Conservation (phyloP, 129 eudicot species). For the Helianthus tuberosus region DNA sequence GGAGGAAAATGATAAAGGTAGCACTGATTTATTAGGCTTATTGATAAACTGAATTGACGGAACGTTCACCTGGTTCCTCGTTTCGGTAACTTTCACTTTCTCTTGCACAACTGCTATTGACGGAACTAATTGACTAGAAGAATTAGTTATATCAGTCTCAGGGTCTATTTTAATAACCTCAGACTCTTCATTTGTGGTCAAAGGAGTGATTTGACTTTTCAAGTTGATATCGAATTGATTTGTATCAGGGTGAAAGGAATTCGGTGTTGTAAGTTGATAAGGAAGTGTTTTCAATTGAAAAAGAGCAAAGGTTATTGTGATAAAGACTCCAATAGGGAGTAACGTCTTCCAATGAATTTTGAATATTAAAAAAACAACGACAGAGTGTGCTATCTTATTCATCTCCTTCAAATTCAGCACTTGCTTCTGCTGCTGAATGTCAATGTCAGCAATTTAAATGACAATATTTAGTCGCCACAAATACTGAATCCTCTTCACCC, state of each 20-base stretch:
- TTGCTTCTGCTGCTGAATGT: constrained; percentile 26
- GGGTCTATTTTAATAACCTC: constrained; percentile 30
- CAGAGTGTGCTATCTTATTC: constrained; percentile 43
- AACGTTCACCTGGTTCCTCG: constrained; percentile 33
- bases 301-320: constrained; percentile 47
- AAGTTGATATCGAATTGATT: constrained; percentile 37
- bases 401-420: constrained; percentile 44
- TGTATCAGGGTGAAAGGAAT: constrained; percentile 35
- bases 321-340: constrained; percentile 46
- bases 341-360: constrained; percentile 61
- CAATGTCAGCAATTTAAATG: constrained; percentile 7
- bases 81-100: constrained; percentile 29
- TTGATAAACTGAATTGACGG: constrained; percentile 19
- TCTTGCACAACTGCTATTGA: constrained; percentile 33
- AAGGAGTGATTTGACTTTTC: constrained; percentile 30
- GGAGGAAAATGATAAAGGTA: constrained; percentile 34
- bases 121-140: constrained; percentile 40
- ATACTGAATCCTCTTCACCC: constrained; percentile 23
- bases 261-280: constrained; percentile 47
- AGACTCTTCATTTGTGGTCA: constrained; percentile 27
- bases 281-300: constrained; percentile 63
- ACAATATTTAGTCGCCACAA: constrained; percentile 17
- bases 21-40: constrained; percentile 25
- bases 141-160: constrained; percentile 30
- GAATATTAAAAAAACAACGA: constrained; percentile 49